phyloP scores from a whole-genome alignment of 2,329 filamentous ascomycete genomes.

The Sordariomycetes sp. region DNA sequence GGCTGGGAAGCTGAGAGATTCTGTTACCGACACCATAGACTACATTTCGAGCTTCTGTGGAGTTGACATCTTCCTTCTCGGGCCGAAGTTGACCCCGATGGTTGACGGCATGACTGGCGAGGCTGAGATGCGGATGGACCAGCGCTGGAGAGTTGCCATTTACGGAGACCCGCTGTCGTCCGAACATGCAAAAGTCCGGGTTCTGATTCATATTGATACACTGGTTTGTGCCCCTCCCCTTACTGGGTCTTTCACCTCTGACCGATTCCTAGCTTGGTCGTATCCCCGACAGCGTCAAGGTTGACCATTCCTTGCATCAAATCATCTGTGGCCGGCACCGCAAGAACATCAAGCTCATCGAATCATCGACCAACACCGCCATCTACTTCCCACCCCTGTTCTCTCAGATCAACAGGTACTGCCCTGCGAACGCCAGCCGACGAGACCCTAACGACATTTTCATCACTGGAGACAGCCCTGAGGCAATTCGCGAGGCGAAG shows the following conservation, averaged over 20 bases:
- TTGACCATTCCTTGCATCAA: conserved; percentile 83
- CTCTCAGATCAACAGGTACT: conserved; percentile 84
- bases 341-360: conserved; percentile 97
- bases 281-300: conserved; percentile 67
- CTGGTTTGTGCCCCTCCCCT: conserved; percentile 63
- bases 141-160: conserved; percentile 85
- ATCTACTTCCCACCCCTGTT: conserved; percentile 98
- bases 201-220: conserved; percentile 95
- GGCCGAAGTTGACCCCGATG: conserved; percentile 77
- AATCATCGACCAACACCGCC: conserved; percentile 88
- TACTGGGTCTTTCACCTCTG: too few species aligned
- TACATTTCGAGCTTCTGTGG: conserved; percentile 81
- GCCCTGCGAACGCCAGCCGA: conserved; percentile 69
- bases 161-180: conserved; percentile 93
- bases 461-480: conserved; percentile 81
- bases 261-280: conserved; percentile 51
- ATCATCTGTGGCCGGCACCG: conserved; percentile 86
- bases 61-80: conserved; percentile 92
- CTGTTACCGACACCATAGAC: conserved; percentile 78
- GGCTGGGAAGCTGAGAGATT: conserved; percentile 59
- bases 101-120: conserved; percentile 68
- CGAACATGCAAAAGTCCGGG: conserved; percentile 92
- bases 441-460: conserved; percentile 86
- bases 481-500: conserved; percentile 82
- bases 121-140: conserved; percentile 75